Conservation (phyloP, 352 stramenopile genomes). For the Phytophthora pini region DNA sequence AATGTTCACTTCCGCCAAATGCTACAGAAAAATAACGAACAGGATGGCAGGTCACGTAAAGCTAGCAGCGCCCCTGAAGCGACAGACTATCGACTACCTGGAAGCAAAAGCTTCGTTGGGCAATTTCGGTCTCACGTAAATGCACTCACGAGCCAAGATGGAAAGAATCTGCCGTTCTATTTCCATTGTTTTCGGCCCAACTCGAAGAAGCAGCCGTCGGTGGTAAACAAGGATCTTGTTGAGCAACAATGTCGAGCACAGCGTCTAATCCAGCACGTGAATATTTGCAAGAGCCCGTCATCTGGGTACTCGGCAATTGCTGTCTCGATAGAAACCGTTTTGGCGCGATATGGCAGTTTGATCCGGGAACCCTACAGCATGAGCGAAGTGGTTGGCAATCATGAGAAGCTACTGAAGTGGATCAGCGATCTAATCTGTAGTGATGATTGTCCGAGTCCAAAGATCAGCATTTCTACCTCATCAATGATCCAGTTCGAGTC, state of each 20-base stretch:
- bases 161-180: slow-evolving; percentile 46
- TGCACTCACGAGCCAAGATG: slow-evolving; percentile 22
- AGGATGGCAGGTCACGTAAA: background rate
- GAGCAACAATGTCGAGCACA: slow-evolving; percentile 44
- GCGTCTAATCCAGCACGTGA: slow-evolving; percentile 39
- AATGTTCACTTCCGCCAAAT: slow-evolving; percentile 39
- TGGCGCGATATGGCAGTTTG: slow-evolving; percentile 42
- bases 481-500: slow-evolving; percentile 34
- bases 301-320: slow-evolving; percentile 36
- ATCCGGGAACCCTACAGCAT: slow-evolving; percentile 18
- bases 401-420: slow-evolving; percentile 25
- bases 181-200: slow-evolving; percentile 65
- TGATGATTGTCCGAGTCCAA: slow-evolving; percentile 1
- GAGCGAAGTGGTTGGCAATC: slow-evolving; percentile 11
- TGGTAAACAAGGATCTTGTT: slow-evolving; percentile 37
- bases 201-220: slow-evolving; percentile 32
- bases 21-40: slow-evolving; percentile 17
- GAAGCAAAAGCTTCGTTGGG: slow-evolving; percentile 40
- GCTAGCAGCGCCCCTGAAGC: background rate
- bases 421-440: slow-evolving; percentile 24
- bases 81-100: slow-evolving; percentile 9
- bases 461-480: slow-evolving; percentile 23
- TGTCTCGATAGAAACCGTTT: slow-evolving; percentile 28
- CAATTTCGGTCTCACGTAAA: slow-evolving; percentile 57
- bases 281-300: slow-evolving; percentile 24